Conservation (phyloP, 2,329 filamentous ascomycete genomes). For the Ceratocystis cacaofunesta region DNA sequence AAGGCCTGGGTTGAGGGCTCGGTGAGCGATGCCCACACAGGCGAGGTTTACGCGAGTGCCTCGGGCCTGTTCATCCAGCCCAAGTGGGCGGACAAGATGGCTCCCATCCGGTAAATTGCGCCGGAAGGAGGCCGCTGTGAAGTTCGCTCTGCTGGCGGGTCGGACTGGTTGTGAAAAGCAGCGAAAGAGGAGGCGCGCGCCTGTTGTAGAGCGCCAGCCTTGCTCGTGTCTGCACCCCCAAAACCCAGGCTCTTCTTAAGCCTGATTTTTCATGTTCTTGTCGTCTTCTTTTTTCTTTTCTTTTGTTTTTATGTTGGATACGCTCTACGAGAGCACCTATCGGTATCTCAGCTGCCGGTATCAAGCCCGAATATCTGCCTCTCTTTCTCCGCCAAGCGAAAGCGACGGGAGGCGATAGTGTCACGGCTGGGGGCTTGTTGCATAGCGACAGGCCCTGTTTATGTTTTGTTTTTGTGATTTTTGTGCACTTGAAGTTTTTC, state of each 20-base stretch:
- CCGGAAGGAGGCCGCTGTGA: not conserved
- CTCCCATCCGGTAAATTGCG: slow-evolving; percentile 12
- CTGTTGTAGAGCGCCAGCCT: no score
- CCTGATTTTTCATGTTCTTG: not conserved
- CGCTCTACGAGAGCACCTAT: slow-evolving; percentile 3
- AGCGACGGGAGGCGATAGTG: not conserved
- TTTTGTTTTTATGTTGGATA: slow-evolving; percentile 1
- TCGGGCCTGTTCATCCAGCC: slow-evolving; percentile 15
- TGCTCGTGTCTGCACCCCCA: not conserved
- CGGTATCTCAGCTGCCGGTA: slow-evolving; percentile 7
- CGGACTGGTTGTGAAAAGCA: not conserved
- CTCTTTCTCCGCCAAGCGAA: not conserved
- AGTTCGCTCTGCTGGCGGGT: not conserved
- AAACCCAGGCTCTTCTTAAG: not conserved
- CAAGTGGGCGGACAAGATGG: slow-evolving; percentile 16
- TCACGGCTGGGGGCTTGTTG: slow-evolving; percentile 4
- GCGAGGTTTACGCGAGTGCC: slow-evolving; percentile 14
- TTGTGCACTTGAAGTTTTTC: not conserved
- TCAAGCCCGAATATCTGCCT: not conserved
- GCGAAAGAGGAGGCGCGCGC: not conserved
- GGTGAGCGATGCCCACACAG: slow-evolving; percentile 13
- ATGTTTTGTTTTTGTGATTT: not conserved
- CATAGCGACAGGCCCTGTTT: not conserved
- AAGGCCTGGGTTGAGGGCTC: slow-evolving; percentile 84
- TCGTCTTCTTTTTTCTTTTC: not conserved